phyloP scores from a whole-genome alignment of 2,329 filamentous ascomycete species.

The Neofusicoccum cordaticola region DNA sequence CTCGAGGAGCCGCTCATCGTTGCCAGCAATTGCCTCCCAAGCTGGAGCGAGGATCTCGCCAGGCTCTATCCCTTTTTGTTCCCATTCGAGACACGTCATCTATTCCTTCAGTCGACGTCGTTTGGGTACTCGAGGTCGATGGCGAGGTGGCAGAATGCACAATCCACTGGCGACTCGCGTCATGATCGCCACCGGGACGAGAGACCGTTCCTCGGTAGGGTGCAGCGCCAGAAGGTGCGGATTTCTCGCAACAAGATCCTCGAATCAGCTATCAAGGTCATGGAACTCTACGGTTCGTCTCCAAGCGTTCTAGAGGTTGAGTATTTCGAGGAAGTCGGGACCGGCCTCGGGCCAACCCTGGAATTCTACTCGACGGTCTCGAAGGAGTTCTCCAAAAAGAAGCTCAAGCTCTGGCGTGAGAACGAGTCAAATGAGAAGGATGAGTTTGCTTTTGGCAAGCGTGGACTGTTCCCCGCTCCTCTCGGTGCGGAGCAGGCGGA shows the following conservation, averaged over 20 bases:
- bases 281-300: constrained; percentile 97
- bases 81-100: constrained; percentile 92
- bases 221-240: constrained; percentile 96
- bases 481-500: constrained; percentile 74
- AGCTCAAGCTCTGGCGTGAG: constrained; percentile 93
- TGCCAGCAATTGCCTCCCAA: constrained; percentile 91
- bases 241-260: constrained; percentile 93
- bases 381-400: constrained; percentile 95
- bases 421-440: constrained; percentile 70
- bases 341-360: constrained; percentile 88
- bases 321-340: constrained; percentile 98
- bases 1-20: constrained; percentile 95
- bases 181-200: constrained; percentile 83
- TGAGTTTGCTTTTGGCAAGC: constrained; percentile 81
- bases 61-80: constrained; percentile 95
- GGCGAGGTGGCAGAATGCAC: constrained; percentile 93
- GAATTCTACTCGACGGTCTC: constrained; percentile 99
- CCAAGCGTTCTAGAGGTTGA: constrained; percentile 95
- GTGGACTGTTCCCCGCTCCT: constrained; percentile 87
- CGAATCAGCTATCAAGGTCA: constrained; percentile 95
- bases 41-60: constrained; percentile 93
- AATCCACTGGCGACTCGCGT: constrained; percentile 75
- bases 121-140: constrained; percentile 98
- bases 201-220: constrained; percentile 81
- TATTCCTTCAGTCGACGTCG: constrained; percentile 96